These are phyloP conservation scores for Neurospora africana DNA, from an alignment of 495 filamentous ascomycete species.

Conservation along the genomic window DNA sequence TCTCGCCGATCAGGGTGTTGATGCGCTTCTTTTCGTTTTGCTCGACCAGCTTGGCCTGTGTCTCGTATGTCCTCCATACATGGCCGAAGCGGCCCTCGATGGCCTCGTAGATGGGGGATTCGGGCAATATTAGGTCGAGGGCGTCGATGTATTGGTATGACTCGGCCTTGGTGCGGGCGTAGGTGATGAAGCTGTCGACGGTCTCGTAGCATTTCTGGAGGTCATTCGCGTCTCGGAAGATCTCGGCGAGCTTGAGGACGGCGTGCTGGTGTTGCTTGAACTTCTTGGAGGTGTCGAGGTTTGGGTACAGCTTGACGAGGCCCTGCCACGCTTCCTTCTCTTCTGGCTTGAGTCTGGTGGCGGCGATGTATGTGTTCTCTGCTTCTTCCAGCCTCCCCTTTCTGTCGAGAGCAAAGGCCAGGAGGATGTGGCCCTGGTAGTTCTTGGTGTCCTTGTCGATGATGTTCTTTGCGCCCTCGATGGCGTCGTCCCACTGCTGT, in stretches of 20 bases:
- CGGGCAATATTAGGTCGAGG: slow-evolving; percentile 65
- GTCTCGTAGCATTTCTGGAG: slow-evolving; percentile 62
- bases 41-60: slow-evolving; percentile 77
- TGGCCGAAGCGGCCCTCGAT: slow-evolving; percentile 80
- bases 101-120: slow-evolving; percentile 62
- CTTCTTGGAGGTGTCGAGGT: slow-evolving; percentile 57
- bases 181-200: slow-evolving; percentile 67
- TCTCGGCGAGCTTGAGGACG: slow-evolving; percentile 58
- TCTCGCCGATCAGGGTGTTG: slow-evolving; percentile 81
- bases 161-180: slow-evolving; percentile 60
- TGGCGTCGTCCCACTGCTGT: slow-evolving; percentile 66
- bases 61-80: slow-evolving; percentile 71
- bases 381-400: slow-evolving; percentile 57
- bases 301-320: slow-evolving; percentile 65
- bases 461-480: slow-evolving; percentile 53
- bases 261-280: slow-evolving; percentile 65
- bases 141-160: slow-evolving; percentile 61
- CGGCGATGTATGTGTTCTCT: slow-evolving; percentile 63
- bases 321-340: slow-evolving; percentile 78
- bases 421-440: slow-evolving; percentile 76
- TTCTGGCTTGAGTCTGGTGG: slow-evolving; percentile 43
- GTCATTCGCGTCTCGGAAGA: slow-evolving; percentile 59
- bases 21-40: slow-evolving; percentile 81
- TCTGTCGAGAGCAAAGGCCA: slow-evolving; percentile 71
- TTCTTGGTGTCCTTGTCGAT: slow-evolving; percentile 63